A percentile compares a stretch with the other conserved stretches of the same genome.
These are phyloP conservation scores for Paramecium octaurelia DNA, from an alignment of 73 alveolate species.

Conservation along the genomic window DNA sequence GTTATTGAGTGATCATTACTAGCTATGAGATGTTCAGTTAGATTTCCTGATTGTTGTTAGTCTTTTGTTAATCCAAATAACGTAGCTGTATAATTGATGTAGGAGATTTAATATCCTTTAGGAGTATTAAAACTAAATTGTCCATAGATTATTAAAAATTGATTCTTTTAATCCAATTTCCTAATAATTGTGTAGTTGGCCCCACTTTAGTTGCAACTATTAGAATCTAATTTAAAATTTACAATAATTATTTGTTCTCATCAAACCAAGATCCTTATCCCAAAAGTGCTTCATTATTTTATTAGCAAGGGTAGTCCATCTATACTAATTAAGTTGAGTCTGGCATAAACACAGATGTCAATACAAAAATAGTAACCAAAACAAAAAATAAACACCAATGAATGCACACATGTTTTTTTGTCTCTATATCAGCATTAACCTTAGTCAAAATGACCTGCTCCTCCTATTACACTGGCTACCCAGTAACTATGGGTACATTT, in stretches of 20 bases:
- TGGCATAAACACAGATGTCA: neutral
- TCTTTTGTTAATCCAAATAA: neutral
- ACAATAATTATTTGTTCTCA: neutral
- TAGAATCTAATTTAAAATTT: neutral
- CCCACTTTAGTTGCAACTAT: neutral
- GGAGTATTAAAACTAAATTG: neutral
- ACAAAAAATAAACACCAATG: slow-evolving; percentile 32
- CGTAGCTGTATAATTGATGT: neutral
- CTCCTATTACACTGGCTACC: neutral
- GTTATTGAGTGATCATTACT: neutral
- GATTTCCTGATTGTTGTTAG: neutral
- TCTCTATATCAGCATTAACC: neutral
- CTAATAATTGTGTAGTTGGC: neutral
- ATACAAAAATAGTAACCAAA: neutral
- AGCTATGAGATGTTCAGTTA: neutral
- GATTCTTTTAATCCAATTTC: neutral
- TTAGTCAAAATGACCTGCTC: neutral
- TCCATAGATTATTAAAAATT: neutral
- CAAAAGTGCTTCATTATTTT: neutral
- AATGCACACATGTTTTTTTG: neutral
- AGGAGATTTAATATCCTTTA: neutral
- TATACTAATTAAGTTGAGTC: neutral
- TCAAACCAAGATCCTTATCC: neutral
- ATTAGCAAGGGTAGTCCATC: neutral
- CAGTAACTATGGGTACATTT: neutral